Percentiles rank a stretch among this genome's conserved stretches.
Conservation (phyloP, 495 filamentous ascomycete genomes). For the Hypoxylon intermedium region DNA sequence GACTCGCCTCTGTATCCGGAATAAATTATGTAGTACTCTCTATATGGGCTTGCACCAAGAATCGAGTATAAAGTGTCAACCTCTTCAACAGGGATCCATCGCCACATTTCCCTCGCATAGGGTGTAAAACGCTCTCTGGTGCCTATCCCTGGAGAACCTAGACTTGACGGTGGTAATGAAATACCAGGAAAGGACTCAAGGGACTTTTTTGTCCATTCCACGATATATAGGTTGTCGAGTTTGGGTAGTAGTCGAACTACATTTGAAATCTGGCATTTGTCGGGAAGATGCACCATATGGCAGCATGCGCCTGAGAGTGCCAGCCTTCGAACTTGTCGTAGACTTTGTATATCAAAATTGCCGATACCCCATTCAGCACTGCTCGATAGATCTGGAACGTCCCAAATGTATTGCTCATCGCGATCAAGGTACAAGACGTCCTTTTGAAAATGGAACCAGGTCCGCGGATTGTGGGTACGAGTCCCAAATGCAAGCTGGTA, state of each 20-base stretch:
- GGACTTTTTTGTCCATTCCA: background rate
- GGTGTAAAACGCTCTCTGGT: background rate
- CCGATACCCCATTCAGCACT: background rate
- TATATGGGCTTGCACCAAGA: background rate
- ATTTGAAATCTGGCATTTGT: background rate
- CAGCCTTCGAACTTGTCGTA: background rate
- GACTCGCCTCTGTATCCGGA: background rate
- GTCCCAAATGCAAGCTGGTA: slow-evolving; percentile 30
- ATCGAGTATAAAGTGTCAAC: background rate
- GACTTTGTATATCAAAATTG: background rate
- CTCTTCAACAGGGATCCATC: slow-evolving; percentile 1
- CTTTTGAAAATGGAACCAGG: slow-evolving; percentile 29
- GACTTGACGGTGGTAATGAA: background rate
- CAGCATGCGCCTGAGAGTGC: background rate
- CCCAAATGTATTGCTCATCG: background rate
- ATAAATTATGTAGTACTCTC: background rate
- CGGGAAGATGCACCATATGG: background rate
- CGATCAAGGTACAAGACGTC: slow-evolving; percentile 12
- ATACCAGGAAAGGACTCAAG: background rate
- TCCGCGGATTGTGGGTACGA: slow-evolving; percentile 16
- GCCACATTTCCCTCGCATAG: slow-evolving; percentile 1
- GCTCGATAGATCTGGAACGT: background rate
- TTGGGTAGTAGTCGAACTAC: background rate
- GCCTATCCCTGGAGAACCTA: background rate
- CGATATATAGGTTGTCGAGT: slow-evolving; percentile 2